Conservation (phyloP, 495 filamentous ascomycete genomes). For the Daldinia loculata region DNA sequence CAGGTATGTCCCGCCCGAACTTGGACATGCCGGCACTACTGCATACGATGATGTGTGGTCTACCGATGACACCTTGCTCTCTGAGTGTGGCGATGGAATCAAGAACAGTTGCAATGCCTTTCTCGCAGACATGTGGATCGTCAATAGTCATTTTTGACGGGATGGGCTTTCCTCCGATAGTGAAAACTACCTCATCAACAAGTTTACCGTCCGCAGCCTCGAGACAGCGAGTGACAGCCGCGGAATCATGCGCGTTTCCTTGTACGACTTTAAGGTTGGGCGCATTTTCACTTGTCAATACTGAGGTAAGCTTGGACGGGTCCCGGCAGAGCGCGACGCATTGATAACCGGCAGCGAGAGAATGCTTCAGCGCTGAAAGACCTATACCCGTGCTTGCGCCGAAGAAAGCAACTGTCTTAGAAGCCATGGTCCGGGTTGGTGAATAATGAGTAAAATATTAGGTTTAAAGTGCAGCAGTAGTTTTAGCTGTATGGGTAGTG, state of each 20-base stretch:
- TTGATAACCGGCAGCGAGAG: conserved; percentile 60
- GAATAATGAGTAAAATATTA: neutral
- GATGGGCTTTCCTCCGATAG: conserved; percentile 54
- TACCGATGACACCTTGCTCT: conserved; percentile 24
- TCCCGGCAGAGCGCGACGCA: conserved; percentile 67
- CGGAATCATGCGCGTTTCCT: conserved; percentile 61
- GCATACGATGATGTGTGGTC: conserved; percentile 58
- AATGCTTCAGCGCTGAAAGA: conserved; percentile 55
- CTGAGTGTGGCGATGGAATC: conserved; percentile 48
- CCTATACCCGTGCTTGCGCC: conserved; percentile 65
- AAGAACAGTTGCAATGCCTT: conserved; percentile 58
- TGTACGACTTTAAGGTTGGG: conserved; percentile 57
- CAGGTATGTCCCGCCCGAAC: conserved; percentile 62
- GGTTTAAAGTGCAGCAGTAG: neutral
- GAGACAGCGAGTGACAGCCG: conserved; percentile 51
- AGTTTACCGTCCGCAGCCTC: conserved; percentile 40
- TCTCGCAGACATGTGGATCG: conserved; percentile 67
- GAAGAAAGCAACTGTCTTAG: conserved; percentile 62
- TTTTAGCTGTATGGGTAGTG: neutral
- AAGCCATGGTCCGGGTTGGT: conserved; percentile 4
- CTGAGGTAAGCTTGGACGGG: conserved; percentile 65
- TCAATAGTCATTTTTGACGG: conserved; percentile 48
- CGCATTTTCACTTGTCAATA: conserved; percentile 47
- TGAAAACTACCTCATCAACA: conserved; percentile 55
- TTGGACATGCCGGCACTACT: conserved; percentile 63